These are phyloP conservation scores for Ustilago hordei DNA, from an alignment of 1,284 basidiomycete species.

Conservation along the genomic window DNA sequence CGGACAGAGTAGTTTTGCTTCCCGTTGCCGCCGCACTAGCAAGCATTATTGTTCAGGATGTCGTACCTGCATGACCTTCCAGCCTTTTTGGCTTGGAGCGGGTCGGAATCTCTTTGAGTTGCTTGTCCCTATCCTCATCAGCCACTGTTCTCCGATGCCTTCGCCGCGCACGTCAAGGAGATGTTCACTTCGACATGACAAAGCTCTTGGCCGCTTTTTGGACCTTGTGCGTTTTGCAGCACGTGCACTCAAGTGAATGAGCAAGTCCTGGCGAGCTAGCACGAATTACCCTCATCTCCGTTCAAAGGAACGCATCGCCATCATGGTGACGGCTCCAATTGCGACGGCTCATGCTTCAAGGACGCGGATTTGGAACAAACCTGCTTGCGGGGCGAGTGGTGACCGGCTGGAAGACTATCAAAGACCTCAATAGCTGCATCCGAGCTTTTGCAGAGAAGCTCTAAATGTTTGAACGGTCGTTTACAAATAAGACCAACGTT, in stretches of 20 bases:
- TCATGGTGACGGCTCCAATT: not conserved
- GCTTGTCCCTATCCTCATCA: not conserved
- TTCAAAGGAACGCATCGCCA: not conserved
- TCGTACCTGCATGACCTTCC: constrained; percentile 7
- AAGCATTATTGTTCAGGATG: not conserved
- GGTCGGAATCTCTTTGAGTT: not conserved
- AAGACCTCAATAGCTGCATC: not conserved
- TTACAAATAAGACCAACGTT: not conserved
- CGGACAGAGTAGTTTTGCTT: constrained; percentile 1
- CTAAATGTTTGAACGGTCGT: not conserved
- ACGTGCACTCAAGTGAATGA: not conserved
- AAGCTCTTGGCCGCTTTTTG: not conserved
- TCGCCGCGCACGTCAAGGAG: not conserved
- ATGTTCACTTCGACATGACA: no score
- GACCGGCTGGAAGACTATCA: not conserved
- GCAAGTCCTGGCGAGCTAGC: not conserved
- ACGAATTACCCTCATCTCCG: not conserved
- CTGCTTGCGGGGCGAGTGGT: not conserved
- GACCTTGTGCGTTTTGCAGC: constrained; percentile 2
- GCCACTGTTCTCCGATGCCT: not conserved
- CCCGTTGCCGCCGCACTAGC: constrained; percentile 1
- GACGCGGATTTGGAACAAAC: no score
- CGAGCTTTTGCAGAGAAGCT: not conserved
- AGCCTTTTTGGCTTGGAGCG: not conserved
- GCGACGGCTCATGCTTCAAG: not conserved